These are phyloP conservation scores for Scytalidium sp. DNA, from an alignment of 2,329 filamentous ascomycete species.

Conservation along the genomic window DNA sequence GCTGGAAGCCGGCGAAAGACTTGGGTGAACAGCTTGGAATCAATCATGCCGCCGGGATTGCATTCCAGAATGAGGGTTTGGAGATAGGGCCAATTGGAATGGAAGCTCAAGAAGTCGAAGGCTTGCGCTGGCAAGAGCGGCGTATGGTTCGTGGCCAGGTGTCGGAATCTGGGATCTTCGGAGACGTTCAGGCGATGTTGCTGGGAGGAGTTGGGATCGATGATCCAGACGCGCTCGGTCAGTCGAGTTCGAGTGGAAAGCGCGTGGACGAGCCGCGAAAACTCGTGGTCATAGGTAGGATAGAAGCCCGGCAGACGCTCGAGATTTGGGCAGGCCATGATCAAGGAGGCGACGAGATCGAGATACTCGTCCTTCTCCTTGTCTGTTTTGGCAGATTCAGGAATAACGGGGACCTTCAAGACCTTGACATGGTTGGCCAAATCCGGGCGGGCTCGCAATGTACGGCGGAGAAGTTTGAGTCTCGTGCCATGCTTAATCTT, in stretches of 20 bases:
- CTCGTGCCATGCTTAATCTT: slow-evolving; percentile 51
- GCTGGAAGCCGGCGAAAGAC: slow-evolving; percentile 49
- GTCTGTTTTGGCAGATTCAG: slow-evolving; percentile 31
- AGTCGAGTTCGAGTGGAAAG: slow-evolving; percentile 54
- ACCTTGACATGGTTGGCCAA: slow-evolving; percentile 54
- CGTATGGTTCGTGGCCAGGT: slow-evolving; percentile 27
- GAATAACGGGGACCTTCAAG: slow-evolving; percentile 52
- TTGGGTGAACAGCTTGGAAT: slow-evolving; percentile 48
- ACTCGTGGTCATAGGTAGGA: slow-evolving; percentile 52
- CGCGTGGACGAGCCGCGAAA: slow-evolving; percentile 55
- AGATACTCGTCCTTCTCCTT: slow-evolving; percentile 48
- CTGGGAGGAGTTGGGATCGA: slow-evolving; percentile 36
- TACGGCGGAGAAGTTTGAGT: slow-evolving; percentile 54
- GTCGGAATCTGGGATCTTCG: slow-evolving; percentile 15
- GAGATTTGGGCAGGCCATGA: slow-evolving; percentile 65
- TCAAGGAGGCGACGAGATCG: slow-evolving; percentile 54
- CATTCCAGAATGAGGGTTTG: slow-evolving; percentile 57
- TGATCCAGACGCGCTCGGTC: slow-evolving; percentile 57
- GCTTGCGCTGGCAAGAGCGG: slow-evolving; percentile 39
- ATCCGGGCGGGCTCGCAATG: slow-evolving; percentile 49
- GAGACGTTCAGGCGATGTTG: slow-evolving; percentile 23
- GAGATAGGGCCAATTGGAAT: slow-evolving; percentile 54
- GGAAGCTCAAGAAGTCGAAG: slow-evolving; percentile 45
- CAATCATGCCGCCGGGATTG: slow-evolving; percentile 50
- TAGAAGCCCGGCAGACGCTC: slow-evolving; percentile 55